These are phyloP conservation scores for Dendrobium huoshanense DNA, from an alignment of 106 monocot genomes.

Conservation along the genomic window DNA sequence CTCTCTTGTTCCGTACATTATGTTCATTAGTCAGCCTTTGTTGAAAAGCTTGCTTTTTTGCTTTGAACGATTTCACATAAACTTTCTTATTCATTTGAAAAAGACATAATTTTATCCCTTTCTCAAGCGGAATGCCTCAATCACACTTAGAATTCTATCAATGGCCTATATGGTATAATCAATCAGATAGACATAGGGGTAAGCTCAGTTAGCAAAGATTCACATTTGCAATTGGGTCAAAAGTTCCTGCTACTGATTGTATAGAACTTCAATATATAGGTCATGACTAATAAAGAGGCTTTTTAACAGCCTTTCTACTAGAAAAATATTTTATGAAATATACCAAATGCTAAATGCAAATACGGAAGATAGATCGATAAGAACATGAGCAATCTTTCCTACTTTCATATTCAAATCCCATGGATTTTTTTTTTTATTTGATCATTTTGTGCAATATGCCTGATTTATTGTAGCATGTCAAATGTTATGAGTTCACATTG, in stretches of 20 bases:
- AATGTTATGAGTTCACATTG: neutral
- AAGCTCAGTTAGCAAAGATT: no score
- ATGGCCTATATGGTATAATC: no score
- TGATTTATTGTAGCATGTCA: neutral
- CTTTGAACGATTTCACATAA: neutral
- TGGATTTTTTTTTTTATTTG: neutral
- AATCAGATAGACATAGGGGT: no score
- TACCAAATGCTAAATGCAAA: no score
- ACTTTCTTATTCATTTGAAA: conserved; percentile 1
- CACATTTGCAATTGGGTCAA: no score
- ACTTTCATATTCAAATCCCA: neutral
- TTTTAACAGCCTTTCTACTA: no score
- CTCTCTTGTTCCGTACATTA: neutral
- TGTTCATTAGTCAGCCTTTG: neutral
- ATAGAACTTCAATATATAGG: no score
- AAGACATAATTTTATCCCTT: neutral
- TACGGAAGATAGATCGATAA: no score
- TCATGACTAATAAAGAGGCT: no score
- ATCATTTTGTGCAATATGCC: neutral
- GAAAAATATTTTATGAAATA: no score
- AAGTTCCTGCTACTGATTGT: no score
- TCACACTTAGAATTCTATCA: no score
- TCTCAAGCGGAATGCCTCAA: neutral
- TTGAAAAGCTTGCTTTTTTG: neutral
- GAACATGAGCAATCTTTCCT: neutral